Evolutionary conservation across 257 asterid genomes (phyloP), one percentile per base, ranked within the genome.

Genomic region (Buddleja alternifolia): DNA sequence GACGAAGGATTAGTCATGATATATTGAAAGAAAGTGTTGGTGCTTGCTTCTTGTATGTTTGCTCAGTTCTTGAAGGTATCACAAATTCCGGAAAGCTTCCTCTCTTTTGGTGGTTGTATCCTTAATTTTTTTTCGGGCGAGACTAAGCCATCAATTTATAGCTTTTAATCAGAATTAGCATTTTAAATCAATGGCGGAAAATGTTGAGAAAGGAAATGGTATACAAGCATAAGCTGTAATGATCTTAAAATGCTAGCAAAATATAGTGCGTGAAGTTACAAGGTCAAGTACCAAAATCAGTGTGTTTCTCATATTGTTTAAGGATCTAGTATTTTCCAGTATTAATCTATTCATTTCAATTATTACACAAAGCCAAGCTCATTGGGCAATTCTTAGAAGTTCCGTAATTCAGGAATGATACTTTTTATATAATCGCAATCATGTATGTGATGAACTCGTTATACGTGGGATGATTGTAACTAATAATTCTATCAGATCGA

Each of bases 41-140:
- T 48, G 63, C 63, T 34, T 58, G 15, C 45, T 48, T 16, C 25
- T 58, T 24, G 34, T 37, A 32, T 60, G 10, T 60, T 20, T 52
- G 9, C n/a, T 52, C 57, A 20, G n/a, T 51, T 47, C 9, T 51
- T 21, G 58, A n/a, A 14, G 3, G 3, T 25, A 57, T 2, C 3
- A 2, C 34, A 37, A 39, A 41, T 37, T 11, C 20, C 51, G 11
- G 21, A 20, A 50, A 15, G 3, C 47, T 12, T 3, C 7, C 39
- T 60, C 7, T 4, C 39, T 20, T 6, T 15, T 37, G 5, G 2
- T 4, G 5, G 4, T 19, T 20, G 12, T 6, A 41, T 7, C 10
- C 12, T 58, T 29, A 16, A 34, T 8, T 15, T 19, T 58, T 34
- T 58, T 10, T 20, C 24, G 63, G 12, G 2, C 0, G 10, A 56